Conservation (phyloP, 805 yeast species). For the Candida coleopterorum region DNA sequence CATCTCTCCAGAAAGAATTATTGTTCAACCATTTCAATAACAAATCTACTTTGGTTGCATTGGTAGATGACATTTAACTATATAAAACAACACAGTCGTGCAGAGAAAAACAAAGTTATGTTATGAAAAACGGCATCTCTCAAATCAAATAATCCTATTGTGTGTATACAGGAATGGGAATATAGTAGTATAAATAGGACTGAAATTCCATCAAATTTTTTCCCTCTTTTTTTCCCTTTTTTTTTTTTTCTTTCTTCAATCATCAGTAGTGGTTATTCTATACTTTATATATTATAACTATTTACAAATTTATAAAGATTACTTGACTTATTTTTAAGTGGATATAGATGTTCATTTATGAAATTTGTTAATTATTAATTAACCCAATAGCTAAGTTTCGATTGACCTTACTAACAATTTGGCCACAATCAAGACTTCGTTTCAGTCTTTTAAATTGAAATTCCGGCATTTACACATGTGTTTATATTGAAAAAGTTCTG, state of each 20-base stretch:
- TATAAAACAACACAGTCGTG: constrained; percentile 3
- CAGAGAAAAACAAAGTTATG: no score
- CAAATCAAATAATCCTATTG: no score
- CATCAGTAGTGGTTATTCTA: constrained; percentile 85
- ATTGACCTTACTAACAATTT: constrained; percentile 70
- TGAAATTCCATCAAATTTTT: constrained; percentile 20
- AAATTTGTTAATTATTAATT: neutral
- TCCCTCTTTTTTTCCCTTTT: neutral
- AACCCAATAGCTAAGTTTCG: constrained; percentile 52
- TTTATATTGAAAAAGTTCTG: constrained; percentile 27
- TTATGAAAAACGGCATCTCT: no score
- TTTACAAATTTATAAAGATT: constrained; percentile 15
- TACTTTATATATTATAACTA: constrained; percentile 59
- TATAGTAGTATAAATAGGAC: constrained; percentile 1
- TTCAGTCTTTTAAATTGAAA: constrained; percentile 62
- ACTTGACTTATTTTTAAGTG: neutral
- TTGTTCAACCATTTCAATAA: constrained; percentile 48
- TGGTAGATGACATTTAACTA: constrained; percentile 9
- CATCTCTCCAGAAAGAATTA: constrained; percentile 51
- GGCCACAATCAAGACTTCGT: constrained; percentile 72
- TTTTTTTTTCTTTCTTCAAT: constrained; percentile 17
- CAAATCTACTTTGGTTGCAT: constrained; percentile 1
- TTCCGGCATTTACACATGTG: constrained; percentile 15
- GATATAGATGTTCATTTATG: constrained; percentile 7
- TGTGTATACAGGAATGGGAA: no score